A percentile compares a stretch with the other conserved stretches of the same genome.
Evolutionary conservation across 2,329 filamentous ascomycete genomes (phyloP).

Genomic region (Fusarium miscanthi): DNA sequence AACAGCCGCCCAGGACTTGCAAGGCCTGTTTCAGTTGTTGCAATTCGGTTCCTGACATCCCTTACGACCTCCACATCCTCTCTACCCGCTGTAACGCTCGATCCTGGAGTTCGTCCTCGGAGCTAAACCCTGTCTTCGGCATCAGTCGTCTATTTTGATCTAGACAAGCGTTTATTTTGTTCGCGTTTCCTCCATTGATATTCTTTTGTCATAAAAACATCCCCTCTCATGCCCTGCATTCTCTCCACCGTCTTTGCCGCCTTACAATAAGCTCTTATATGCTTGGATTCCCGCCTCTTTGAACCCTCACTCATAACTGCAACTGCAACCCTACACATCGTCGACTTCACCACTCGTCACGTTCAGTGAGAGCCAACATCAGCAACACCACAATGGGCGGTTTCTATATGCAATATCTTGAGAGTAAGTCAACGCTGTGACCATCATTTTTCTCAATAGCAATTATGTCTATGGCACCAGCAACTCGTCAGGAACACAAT

Average conservation of each 20-base stretch:
- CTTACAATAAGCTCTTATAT: conserved; percentile 28
- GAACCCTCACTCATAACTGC: conserved; percentile 17
- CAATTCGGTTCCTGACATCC: conserved; percentile 25
- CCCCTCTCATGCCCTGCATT: conserved; percentile 19
- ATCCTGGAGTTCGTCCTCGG: conserved; percentile 29
- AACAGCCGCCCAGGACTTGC: conserved; percentile 11
- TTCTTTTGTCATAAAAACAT: conserved; percentile 12
- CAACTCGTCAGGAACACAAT: conserved; percentile 30
- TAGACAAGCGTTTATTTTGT: conserved; percentile 42
- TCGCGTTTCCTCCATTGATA: conserved; percentile 25
- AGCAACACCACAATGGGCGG: conserved; percentile 64
- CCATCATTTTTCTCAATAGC: conserved; percentile 18
- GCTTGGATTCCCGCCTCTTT: conserved; percentile 39
- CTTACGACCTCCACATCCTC: conserved; percentile 26
- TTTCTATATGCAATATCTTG: conserved; percentile 78
- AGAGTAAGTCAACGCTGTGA: conserved; percentile 69
- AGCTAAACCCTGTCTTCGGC: conserved; percentile 31
- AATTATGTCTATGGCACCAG: conserved; percentile 32
- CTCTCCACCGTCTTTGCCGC: conserved; percentile 25
- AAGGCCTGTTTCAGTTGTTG: conserved; percentile 23
- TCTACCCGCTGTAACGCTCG: conserved; percentile 31
- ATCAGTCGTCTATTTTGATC: conserved; percentile 35
- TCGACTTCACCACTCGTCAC: conserved; percentile 20
- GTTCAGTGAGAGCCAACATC: conserved; percentile 40
- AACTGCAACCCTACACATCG: conserved; percentile 15